A percentile compares a stretch with the other conserved stretches of the same genome.
phyloP scores from a whole-genome alignment of 2,329 filamentous ascomycete genomes.

The Penicillium decumbens region DNA sequence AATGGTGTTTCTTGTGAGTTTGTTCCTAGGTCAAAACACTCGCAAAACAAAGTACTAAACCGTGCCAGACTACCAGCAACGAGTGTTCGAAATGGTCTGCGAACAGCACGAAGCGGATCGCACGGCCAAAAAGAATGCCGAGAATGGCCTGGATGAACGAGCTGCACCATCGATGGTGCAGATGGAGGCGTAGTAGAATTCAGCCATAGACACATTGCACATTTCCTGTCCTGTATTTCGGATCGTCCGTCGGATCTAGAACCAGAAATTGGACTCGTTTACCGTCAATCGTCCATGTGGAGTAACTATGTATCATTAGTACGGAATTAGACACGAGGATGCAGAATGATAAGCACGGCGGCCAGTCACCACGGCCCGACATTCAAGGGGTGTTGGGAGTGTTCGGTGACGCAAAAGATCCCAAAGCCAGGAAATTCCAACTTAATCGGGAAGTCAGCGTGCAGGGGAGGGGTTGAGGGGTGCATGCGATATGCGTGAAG shows the following conservation, averaged over 20 bases:
- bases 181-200: constrained; percentile 13
- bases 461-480: constrained; percentile 3
- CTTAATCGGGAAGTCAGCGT: constrained; percentile 21
- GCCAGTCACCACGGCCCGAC: not conserved
- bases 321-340: not conserved
- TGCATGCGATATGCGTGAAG: constrained; percentile 2
- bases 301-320: not conserved
- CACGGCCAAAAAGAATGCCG: constrained; percentile 1
- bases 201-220: not conserved
- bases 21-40: constrained; percentile 2
- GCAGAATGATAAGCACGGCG: not conserved
- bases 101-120: constrained; percentile 42
- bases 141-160: constrained; percentile 5
- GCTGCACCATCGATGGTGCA: constrained; percentile 4
- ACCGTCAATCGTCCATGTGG: not conserved
- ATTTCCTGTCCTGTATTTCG: not conserved
- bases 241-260: not conserved
- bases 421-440: constrained; percentile 20
- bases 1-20: constrained; percentile 51
- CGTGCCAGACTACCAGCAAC: constrained; percentile 43
- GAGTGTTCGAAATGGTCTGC: constrained; percentile 45
- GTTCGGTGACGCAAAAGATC: not conserved
- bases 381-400: not conserved
- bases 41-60: constrained; percentile 40
- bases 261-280: not conserved